Evolutionary conservation across 768 basidiomycete species (phyloP), one percentile per base, ranked within the genome.

Genomic region (Cystofilobasidium macerans): DNA sequence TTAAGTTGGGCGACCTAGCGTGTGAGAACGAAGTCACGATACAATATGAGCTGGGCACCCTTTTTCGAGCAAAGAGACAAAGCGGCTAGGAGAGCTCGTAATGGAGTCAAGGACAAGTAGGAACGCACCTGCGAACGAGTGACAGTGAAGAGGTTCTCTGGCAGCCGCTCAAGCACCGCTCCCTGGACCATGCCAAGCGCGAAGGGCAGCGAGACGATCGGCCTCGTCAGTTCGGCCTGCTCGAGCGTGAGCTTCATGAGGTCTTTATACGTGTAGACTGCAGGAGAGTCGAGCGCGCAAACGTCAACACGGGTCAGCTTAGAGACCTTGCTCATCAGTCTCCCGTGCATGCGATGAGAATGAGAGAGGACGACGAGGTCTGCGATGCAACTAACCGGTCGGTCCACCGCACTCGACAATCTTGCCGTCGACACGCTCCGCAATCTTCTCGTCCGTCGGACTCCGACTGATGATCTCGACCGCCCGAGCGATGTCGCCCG

Each of bases 241-340:
- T 78, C 75, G 42, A 87, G 76, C 2, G 86, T 80, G 13, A 85
- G 75, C 71, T 83, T 73, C 82, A 88, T 86, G 30, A 87, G 76
- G 71, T 88, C 79, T 48, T 78, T 78, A 72, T 85, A 88, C 0
- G 84, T 85, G 72, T 84, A 81, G 13, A 85, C 86, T 88, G 70
- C 33, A 42, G 6, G 57, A 59, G 36, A 40, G 9, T 36, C 9
- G n/a, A 57, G 11, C 13, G 43, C 9, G 43, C 18, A 20, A 45
- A 9, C 43, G 18, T 11, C 43, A 5, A 20, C 13, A 38, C 14
- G 36, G 36, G 14, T 38, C 7, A 8, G 18, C 24, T 12, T 28
- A 28, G 22, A 24, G 18, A 18, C 11, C 32, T 20, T 28, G 54
- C 54, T 28, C 4, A 32, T 26, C 54, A 22, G 22, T n/a, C 30